phyloP scores from a whole-genome alignment of 768 basidiomycete genomes.

The Tephrocybe sp. region DNA sequence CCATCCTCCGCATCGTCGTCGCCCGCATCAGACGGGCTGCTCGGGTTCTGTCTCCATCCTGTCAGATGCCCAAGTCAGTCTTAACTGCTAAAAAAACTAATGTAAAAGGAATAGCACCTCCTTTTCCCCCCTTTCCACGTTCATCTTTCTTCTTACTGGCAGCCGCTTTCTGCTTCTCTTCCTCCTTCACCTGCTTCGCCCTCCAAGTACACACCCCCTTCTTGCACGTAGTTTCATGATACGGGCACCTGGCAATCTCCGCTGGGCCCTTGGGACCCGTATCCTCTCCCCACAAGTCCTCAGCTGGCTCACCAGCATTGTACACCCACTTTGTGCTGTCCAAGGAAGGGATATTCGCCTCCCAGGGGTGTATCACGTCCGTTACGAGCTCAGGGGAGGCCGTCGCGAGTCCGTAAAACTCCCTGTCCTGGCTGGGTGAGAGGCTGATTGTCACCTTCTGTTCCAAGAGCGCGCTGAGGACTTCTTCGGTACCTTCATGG shows the following conservation, averaged over 20 bases:
- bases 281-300: constrained; percentile 27
- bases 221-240: constrained; percentile 32
- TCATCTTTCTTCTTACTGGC: constrained; percentile 11
- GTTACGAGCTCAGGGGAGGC: constrained; percentile 18
- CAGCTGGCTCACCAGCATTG: constrained; percentile 1
- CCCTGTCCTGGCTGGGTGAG: constrained; percentile 25
- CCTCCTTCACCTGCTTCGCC: constrained; percentile 26
- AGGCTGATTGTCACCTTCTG: constrained; percentile 19
- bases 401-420: constrained; percentile 17
- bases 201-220: constrained; percentile 37
- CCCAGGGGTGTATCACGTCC: constrained; percentile 25
- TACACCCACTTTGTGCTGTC: constrained; percentile 6
- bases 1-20: constrained; percentile 3
- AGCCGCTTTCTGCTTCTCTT: constrained; percentile 15
- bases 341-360: constrained; percentile 7
- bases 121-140: not conserved
- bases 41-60: constrained; percentile 13
- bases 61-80: not conserved
- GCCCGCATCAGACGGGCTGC: constrained; percentile 4
- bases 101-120: not conserved
- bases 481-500: constrained; percentile 2
- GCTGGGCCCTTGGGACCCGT: constrained; percentile 11
- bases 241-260: constrained; percentile 24
- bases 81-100: not conserved
- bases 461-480: constrained; percentile 11